Percentiles rank a stretch among this genome's conserved stretches.
phyloP scores from a whole-genome alignment of 2,329 filamentous ascomycete species.

The Penicillium nordicum region DNA sequence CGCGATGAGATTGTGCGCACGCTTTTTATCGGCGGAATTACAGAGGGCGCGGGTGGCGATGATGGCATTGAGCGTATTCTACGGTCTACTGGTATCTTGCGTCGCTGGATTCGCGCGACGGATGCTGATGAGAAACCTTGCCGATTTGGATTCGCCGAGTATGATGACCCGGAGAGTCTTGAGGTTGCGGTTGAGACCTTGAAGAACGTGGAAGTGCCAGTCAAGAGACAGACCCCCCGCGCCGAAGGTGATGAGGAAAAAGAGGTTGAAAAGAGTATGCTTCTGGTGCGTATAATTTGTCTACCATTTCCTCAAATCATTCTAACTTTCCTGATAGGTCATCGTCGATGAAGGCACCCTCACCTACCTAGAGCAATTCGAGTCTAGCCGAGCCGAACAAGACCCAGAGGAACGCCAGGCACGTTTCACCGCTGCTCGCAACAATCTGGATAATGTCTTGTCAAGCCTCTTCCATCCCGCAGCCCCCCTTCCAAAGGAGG shows the following conservation, averaged over 20 bases:
- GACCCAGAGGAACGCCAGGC: slow-evolving; percentile 61
- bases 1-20: slow-evolving; percentile 89
- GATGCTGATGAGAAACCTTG: slow-evolving; percentile 77
- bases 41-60: slow-evolving; percentile 72
- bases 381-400: slow-evolving; percentile 62
- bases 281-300: slow-evolving; percentile 54
- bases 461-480: slow-evolving; percentile 69
- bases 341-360: slow-evolving; percentile 77
- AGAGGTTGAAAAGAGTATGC: slow-evolving; percentile 63
- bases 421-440: slow-evolving; percentile 66
- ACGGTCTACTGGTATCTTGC: slow-evolving; percentile 69
- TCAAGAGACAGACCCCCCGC: slow-evolving; percentile 63
- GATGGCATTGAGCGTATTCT: slow-evolving; percentile 76
- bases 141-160: slow-evolving; percentile 93
- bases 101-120: slow-evolving; percentile 77
- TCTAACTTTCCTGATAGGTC: slow-evolving; percentile 42
- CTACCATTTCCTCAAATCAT: not conserved
- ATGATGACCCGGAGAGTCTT: slow-evolving; percentile 84
- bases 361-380: slow-evolving; percentile 81
- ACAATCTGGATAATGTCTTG: slow-evolving; percentile 65
- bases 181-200: slow-evolving; percentile 81
- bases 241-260: slow-evolving; percentile 45
- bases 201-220: slow-evolving; percentile 75
- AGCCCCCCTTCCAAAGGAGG: slow-evolving; percentile 44
- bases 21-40: slow-evolving; percentile 83